Percentiles rank a stretch among this genome's conserved stretches.
These are phyloP conservation scores for Grigorovia humatica DNA, from an alignment of 805 yeast species.

Conservation along the genomic window DNA sequence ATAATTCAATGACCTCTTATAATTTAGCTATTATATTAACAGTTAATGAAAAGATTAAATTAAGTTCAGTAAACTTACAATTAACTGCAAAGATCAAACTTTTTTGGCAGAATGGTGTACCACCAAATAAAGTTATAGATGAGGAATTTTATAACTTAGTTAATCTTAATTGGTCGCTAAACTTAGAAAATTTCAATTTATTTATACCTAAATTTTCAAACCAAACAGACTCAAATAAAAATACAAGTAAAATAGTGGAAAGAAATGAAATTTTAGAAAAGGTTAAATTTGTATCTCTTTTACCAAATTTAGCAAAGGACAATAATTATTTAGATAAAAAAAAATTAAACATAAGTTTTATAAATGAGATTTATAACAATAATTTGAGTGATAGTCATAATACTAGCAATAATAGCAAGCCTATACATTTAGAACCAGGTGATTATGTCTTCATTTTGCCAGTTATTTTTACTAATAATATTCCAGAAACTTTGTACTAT, in stretches of 20 bases:
- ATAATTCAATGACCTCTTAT: constrained; percentile 33
- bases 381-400: too few relatives aligned
- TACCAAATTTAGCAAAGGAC: neutral
- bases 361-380: neutral
- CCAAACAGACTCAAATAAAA: constrained; percentile 3
- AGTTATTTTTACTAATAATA: constrained; percentile 42
- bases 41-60: constrained; percentile 30
- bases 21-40: constrained; percentile 44
- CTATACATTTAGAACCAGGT: constrained; percentile 40
- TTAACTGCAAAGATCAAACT: constrained; percentile 36
- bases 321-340: constrained; percentile 9
- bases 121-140: constrained; percentile 33
- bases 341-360: neutral
- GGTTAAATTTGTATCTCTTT: constrained; percentile 6
- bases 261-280: constrained; percentile 3
- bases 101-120: constrained; percentile 47
- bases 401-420: neutral
- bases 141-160: constrained; percentile 34
- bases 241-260: constrained; percentile 3
- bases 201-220: constrained; percentile 25
- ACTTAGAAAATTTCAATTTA: constrained; percentile 32
- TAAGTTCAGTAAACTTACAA: constrained; percentile 33
- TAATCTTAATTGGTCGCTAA: constrained; percentile 18
- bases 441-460: constrained; percentile 60
- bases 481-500: constrained; percentile 44